Evolutionary conservation across 768 basidiomycete genomes (phyloP), one percentile per base, ranked within the genome.

Genomic region (Amanita brunnescens): DNA sequence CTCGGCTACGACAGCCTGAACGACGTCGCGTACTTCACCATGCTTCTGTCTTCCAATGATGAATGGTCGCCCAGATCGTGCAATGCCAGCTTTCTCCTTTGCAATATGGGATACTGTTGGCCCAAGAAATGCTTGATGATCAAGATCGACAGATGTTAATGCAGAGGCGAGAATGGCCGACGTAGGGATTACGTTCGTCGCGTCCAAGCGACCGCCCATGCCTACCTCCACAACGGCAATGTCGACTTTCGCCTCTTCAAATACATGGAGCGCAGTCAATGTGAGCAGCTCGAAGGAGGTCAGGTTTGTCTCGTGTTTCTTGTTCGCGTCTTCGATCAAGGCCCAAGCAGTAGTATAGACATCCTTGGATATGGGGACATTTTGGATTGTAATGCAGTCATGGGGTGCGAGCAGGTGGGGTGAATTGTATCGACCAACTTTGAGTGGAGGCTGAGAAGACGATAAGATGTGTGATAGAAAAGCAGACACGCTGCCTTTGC

Each of bases 111-210:
- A 71, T 4, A 92, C 67, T 0, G 89, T 86, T 49, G 77, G 64
- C 0, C 96, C 96, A 21, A 99, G 75, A 62, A 95, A 92, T 3
- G 78, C 78, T 57, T 94, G 91, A 65, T 98, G 96, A 67, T 99
- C 96, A 38, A 98, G 70, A 64, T 92, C 94, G 18, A 98, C 88
- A 2, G 83, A 68, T 0, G 93, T 91, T 23, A 98, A 71, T 29
- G 81, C 87, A n/a, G 88, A 90, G 1, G 84, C 80, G 29, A 91
- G 65, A 37, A 94, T 77, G 46, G 70, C 70, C 0, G 76, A 71
- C 40, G 85, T 78, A 2, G 88, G 78, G 16, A 98, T 79, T 49
- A 87, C 76, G 62, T 99, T 99, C 2, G 96, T 99, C 16, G 96
- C 95, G 63, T 98, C 96, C 45, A 85, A 67, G 2, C 80, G 74